Evolutionary conservation across 768 basidiomycete species (phyloP).

Genomic region (Mrakia hoshinonis): DNA sequence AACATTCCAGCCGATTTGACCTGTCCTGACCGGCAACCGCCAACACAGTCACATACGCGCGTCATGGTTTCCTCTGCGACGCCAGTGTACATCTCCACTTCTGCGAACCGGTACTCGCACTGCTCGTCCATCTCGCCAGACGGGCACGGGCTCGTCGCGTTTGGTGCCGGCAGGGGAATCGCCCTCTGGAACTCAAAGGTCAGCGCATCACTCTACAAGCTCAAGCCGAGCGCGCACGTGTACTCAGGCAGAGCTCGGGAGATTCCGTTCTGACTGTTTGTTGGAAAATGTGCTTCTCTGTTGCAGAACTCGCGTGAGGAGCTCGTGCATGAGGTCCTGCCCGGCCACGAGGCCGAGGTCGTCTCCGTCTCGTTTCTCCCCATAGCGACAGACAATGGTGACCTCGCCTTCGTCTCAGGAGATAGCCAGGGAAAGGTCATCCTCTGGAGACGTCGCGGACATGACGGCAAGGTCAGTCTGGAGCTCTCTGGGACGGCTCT

Average conservation of each 20-base stretch:
- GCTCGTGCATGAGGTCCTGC: slow-evolving; percentile 55
- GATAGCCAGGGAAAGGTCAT: slow-evolving; percentile 65
- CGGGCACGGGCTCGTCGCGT: slow-evolving; percentile 47
- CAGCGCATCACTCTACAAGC: slow-evolving; percentile 32
- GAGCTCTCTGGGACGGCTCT: not conserved
- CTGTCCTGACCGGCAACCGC: too few species aligned
- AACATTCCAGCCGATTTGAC: too few species aligned
- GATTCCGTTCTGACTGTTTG: too few species aligned
- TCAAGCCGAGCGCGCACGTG: too few species aligned
- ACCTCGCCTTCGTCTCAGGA: slow-evolving; percentile 53
- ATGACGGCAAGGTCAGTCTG: slow-evolving; percentile 33
- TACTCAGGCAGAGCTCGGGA: too few species aligned
- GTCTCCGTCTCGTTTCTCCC: slow-evolving; percentile 66
- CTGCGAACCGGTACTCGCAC: slow-evolving; percentile 28
- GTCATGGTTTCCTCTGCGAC: slow-evolving; percentile 7
- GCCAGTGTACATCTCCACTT: slow-evolving; percentile 27
- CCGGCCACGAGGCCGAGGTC: slow-evolving; percentile 63
- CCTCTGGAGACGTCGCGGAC: slow-evolving; percentile 51
- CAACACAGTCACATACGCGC: too few species aligned
- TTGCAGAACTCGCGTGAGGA: slow-evolving; percentile 5
- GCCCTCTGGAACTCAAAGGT: slow-evolving; percentile 56
- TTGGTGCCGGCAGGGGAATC: slow-evolving; percentile 52
- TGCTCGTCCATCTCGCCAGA: slow-evolving; percentile 26
- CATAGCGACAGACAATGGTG: not conserved
- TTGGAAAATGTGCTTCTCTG: too few species aligned